A percentile compares a stretch with the other conserved stretches of the same genome.
phyloP scores from a whole-genome alignment of 1,139 yeast genomes.

The Protomyces macrosporus region DNA sequence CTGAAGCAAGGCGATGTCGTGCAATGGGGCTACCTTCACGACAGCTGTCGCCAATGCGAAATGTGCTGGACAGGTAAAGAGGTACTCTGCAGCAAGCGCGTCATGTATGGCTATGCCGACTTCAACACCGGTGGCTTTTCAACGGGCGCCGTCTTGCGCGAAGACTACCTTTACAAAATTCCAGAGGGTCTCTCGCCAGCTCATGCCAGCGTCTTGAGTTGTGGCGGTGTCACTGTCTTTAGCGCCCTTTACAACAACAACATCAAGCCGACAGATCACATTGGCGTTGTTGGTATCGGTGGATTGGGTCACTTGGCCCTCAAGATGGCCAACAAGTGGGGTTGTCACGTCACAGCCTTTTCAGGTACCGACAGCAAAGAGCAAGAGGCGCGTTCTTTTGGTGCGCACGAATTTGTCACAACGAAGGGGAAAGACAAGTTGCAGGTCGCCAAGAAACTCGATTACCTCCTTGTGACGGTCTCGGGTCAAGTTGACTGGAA shows the following conservation, averaged over 20 bases:
- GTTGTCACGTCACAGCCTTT: slow-evolving; percentile 43
- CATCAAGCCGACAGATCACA: slow-evolving; percentile 38
- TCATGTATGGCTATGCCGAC: slow-evolving; percentile 14
- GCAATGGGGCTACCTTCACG: slow-evolving; percentile 54
- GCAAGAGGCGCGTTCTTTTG: slow-evolving; percentile 40
- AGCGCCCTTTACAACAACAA: slow-evolving; percentile 41
- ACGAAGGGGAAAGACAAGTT: slow-evolving; percentile 35
- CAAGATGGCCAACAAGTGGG: slow-evolving; percentile 42
- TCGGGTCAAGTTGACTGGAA: slow-evolving; percentile 22
- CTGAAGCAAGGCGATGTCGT: slow-evolving; percentile 49
- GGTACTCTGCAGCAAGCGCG: slow-evolving; percentile 33
- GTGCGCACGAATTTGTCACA: slow-evolving; percentile 42
- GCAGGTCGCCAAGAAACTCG: slow-evolving; percentile 18
- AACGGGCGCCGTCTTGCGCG: slow-evolving; percentile 11
- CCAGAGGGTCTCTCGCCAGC: slow-evolving; percentile 48
- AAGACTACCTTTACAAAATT: slow-evolving; percentile 47
- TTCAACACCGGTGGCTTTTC: slow-evolving; percentile 14
- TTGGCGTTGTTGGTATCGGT: slow-evolving; percentile 44
- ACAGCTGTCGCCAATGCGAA: slow-evolving; percentile 47
- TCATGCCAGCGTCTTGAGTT: slow-evolving; percentile 44
- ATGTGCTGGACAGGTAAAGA: slow-evolving; percentile 48
- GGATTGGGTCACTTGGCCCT: slow-evolving; percentile 46
- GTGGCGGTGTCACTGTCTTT: slow-evolving; percentile 43
- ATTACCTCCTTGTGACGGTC: slow-evolving; percentile 23
- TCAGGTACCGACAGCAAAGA: slow-evolving; percentile 40